Base-by-base conservation (phyloP, 164 flowering plant genomes). In the Protea cynaroides region DNA sequence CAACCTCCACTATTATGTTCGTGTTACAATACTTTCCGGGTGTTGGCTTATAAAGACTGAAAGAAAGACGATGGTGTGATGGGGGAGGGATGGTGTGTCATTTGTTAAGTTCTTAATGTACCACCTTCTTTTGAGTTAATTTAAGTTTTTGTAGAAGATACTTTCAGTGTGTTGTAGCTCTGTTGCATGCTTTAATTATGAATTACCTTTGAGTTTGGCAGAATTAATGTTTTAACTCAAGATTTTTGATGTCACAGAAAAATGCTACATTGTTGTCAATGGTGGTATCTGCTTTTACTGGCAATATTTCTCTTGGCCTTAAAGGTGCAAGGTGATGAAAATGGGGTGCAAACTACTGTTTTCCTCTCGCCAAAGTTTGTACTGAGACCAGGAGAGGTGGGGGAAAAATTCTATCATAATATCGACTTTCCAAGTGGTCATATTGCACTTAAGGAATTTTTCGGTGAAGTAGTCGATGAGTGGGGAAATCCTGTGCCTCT, bases 341-440 rank as follows among this genome's bases (percentile, higher is more conserved):
- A 72, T 25, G 71, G 69, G 62, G 64, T 81, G 40, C 82, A 82
- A 69, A 67, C 90, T 29, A 67, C 72, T 24, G 86, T 79, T 10
- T 86, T 77, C 66, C 66, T 77, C 11, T 92, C 98, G 14, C 95
- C 96, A 4, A 69, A 68, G 59, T 80, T 88, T 72, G 81, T 67
- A 8, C 69, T 83, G 61, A 78, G 76, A 34, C 84, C 91, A n/a
- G 98, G 96, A 62, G 82, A 82, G 0, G 98, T 88, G 40, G 74
- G 43, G 57, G 61, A 92, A 76, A 84, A 71, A 67, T 75, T 5
- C 58, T 86, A 83, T 66, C 62, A 71, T 47, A 53, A 83, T 54
- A 73, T 90, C 36, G 88, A 87, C 37, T 94, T 90, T 62, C 98
- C 98, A 37, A 83, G 66, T 69, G 96, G 97, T 43, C 97, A 90